Evolutionary conservation across 2,329 filamentous ascomycete species (phyloP), one percentile per base, ranked within the genome.

Genomic region (Trichoderma pleuroti): DNA sequence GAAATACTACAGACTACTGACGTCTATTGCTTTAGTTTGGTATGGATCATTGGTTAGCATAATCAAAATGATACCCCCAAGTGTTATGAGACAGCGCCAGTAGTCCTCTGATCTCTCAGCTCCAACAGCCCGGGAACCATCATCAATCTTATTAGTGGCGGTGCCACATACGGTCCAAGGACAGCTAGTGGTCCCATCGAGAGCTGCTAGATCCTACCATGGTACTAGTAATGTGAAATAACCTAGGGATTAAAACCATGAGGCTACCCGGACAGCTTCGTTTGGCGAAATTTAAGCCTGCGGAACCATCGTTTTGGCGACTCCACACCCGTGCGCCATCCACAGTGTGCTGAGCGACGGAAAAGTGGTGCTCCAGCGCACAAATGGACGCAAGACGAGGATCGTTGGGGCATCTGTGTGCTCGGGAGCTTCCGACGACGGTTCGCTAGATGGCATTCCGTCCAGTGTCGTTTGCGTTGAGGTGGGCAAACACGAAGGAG

Each of bases 371-470:
- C 63, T 57, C 16, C 18, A 24, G 49, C 32, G 63, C 63, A 42
- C 63, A 57, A 54, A 57, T 57, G 24, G 34, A 36, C 28, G 54
- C 32, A 56, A 39, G 64, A 24, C 18, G 64, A 68, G 64, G 54
- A 60, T 59, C 64, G 36, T 68, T 60, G 36, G 36, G 24, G 28
- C 52, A 68, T 68, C 64, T 60, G 64, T 54, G 62, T 68, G 54
- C 36, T 59, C 64, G 64, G 64, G 54, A 68, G 64, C 64, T 68
- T 68, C 64, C 64, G 64, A 49, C 49, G 54, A 57, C 49, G 32
- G 24, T 10, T 66, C 63, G 63, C 63, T 42, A 42, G 63, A 66
- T 39, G 63, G 32, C 63, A 21, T 66, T 10, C 5, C n/a, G n/a
- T 26, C n/a, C n/a, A n/a, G 42, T 32, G 26, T 26, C 61, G 34